phyloP scores from a whole-genome alignment of 108 stramenopile species.

The Cylindrotheca closterium region DNA sequence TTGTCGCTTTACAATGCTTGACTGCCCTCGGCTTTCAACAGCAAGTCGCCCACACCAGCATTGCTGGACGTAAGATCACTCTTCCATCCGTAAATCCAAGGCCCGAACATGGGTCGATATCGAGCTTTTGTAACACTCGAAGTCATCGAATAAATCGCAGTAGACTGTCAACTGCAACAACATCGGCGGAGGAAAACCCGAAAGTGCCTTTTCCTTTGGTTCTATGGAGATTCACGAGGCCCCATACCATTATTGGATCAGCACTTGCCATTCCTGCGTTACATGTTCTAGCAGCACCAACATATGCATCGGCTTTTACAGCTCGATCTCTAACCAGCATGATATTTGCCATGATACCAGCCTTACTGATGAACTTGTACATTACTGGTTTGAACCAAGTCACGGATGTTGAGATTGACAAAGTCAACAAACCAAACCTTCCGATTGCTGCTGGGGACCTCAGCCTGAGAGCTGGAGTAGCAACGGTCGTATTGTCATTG shows the following conservation, averaged over 20 bases:
- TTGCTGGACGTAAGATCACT: no score
- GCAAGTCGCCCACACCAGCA: no score
- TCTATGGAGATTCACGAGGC: conserved; percentile 92
- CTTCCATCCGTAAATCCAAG: no score
- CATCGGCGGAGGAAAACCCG: background rate
- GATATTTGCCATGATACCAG: conserved; percentile 79
- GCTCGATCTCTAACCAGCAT: conserved; percentile 38
- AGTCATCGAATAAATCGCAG: no score
- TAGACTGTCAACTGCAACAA: background rate
- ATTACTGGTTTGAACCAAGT: conserved; percentile 98
- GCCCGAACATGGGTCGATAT: no score
- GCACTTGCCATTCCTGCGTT: conserved; percentile 92
- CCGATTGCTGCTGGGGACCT: conserved; percentile 88
- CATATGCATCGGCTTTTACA: conserved; percentile 56
- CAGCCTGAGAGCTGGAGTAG: conserved; percentile 46
- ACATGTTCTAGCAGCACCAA: conserved; percentile 79
- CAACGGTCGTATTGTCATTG: conserved; percentile 55
- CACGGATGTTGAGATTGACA: conserved; percentile 96
- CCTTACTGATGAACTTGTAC: conserved; percentile 94
- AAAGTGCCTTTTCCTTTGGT: conserved; percentile 60
- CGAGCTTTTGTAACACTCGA: no score
- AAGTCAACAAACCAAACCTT: conserved; percentile 93
- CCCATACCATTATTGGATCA: conserved; percentile 95
- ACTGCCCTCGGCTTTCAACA: no score
- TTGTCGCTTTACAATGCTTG: no score